Conservation (phyloP, 805 yeast genomes). For the Candida maesae region DNA sequence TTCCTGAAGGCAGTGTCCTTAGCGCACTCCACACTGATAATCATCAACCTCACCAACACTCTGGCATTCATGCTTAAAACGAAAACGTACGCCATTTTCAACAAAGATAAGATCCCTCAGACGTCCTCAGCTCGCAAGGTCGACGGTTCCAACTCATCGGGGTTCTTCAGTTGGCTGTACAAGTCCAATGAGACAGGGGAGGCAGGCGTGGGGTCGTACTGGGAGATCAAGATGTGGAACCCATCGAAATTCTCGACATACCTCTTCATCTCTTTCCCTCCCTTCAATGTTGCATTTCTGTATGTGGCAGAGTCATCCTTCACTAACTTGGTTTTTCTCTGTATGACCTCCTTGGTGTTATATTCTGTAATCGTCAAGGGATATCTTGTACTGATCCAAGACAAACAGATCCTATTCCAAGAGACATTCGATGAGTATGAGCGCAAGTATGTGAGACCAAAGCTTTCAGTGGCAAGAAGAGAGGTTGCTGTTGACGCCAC, state of each 20-base stretch:
- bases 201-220: conserved; percentile 33
- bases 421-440: conserved; percentile 64
- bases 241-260: conserved; percentile 57
- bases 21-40: conserved; percentile 15
- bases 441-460: conserved; percentile 58
- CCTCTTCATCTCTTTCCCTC: conserved; percentile 54
- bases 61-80: conserved; percentile 21
- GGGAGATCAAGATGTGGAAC: conserved; percentile 63
- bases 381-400: conserved; percentile 48
- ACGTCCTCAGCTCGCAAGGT: conserved; percentile 22
- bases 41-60: conserved; percentile 22
- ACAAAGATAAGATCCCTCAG: conserved; percentile 18
- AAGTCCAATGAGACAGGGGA: not conserved
- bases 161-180: not conserved
- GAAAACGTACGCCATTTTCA: conserved; percentile 25
- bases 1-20: conserved; percentile 4
- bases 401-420: conserved; percentile 54
- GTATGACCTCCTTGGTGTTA: conserved; percentile 35
- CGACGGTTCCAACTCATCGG: conserved; percentile 2
- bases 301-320: conserved; percentile 36
- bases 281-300: conserved; percentile 46
- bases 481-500: conserved; percentile 65
- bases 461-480: conserved; percentile 44
- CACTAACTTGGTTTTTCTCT: conserved; percentile 33
- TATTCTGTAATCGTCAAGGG: conserved; percentile 38